Base-by-base conservation (phyloP, 257 asterid genomes). In the Salvia hispanica region DNA sequence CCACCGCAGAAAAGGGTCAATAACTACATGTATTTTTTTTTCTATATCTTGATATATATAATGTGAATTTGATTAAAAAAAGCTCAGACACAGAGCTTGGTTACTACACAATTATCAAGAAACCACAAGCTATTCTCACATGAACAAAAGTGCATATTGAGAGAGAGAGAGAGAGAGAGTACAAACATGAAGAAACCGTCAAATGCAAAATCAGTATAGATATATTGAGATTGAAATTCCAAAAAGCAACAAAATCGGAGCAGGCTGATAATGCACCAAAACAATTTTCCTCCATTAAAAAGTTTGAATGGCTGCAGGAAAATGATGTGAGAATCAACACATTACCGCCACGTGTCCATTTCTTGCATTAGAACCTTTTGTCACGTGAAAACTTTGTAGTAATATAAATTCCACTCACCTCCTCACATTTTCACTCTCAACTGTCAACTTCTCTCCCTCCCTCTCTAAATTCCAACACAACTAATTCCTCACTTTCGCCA, bases 381-480 rank as follows among this genome's bases (percentile, higher is more conserved):
- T 12, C 45, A 4, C 21, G 52, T 51, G 70, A 40, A 45, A 59
- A 28, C 50, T 56, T 77, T 50, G 21, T 8, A 46, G 21, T 8
- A 46, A 42, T 83, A 88, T 88, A 88, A 88, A 83, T 83, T 50
- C 33, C 61, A 45, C 72, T 6, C 76, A 73, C 74, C 80, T 57
- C 44, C 76, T 74, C 72, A 47, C 83, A 58, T 25, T 33, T 54
- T 7, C 34, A 8, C 34, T 60, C 60, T 55, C 64, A 45, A 45
- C 60, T 63, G 65, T 58, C 73, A 66, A 50, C 72, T 50, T 64
- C 67, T 65, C 68, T 64, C 67, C 44, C 51, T 18, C 60, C 10
- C 64, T 63, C 62, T 34, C 70, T 40, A 16, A 13, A 14, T 36
- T 43, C 64, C 39, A 11, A 3, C 58, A 57, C 31, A 15, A 11